phyloP scores from a whole-genome alignment of 192 early-diverging fungal species.

The Coemansia erecta region DNA sequence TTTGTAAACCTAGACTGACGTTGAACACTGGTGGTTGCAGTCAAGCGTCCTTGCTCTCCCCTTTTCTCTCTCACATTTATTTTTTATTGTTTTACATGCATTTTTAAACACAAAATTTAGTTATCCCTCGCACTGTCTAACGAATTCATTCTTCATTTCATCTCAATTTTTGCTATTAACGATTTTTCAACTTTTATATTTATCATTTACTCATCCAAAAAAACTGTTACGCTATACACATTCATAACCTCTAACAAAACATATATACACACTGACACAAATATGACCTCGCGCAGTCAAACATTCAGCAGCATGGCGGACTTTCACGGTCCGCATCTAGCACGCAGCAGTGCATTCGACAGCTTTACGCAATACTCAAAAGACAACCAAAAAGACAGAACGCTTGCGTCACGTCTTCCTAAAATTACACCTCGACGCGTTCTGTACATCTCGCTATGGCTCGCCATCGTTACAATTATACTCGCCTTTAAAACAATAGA shows the following conservation, averaged over 20 bases:
- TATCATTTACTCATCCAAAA: too few relatives aligned
- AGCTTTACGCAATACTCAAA: slow-evolving; percentile 1
- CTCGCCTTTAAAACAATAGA: slow-evolving; percentile 50
- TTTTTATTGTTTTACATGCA: too few relatives aligned
- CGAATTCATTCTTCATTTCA: too few relatives aligned
- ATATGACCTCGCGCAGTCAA: not conserved
- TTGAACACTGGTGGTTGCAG: too few relatives aligned
- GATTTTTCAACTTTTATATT: too few relatives aligned
- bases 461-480: slow-evolving; percentile 54
- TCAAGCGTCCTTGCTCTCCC: too few relatives aligned
- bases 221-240: too few relatives aligned
- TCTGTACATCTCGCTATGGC: slow-evolving; percentile 55
- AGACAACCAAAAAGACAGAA: not conserved
- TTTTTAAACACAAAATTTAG: too few relatives aligned
- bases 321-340: slow-evolving; percentile 17
- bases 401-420: slow-evolving; percentile 3
- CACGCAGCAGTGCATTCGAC: slow-evolving; percentile 35
- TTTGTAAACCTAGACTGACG: too few relatives aligned
- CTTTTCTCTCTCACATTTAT: too few relatives aligned
- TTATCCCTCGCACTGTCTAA: too few relatives aligned
- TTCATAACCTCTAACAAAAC: not conserved
- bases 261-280: not conserved
- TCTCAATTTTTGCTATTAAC: too few relatives aligned
- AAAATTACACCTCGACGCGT: slow-evolving; percentile 31
- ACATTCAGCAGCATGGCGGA: slow-evolving; percentile 3